Base-by-base conservation (phyloP, 768 basidiomycete species). In the Crucibulum laeve region DNA sequence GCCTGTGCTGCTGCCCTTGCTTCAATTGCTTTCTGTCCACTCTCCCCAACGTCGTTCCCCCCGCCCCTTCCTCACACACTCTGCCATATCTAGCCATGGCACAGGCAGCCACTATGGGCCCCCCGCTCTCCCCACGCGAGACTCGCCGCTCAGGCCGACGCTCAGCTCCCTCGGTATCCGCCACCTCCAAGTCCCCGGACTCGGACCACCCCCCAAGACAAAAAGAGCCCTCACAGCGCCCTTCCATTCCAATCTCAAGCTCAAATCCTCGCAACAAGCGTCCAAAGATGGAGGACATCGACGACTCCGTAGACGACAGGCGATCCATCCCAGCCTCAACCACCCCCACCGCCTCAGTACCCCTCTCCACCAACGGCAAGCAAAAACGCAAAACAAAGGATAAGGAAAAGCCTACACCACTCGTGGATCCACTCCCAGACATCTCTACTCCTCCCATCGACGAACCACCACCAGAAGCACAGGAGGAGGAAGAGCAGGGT, bases 141-240 rank as follows among this genome's bases (percentile, higher is more conserved):
- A 82, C 84, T 40, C 73, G 87, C 53, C 82, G 87, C 50, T 88
- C 87, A 52, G 85, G 83, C 33, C 70, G 87, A 53, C 85, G 86
- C 45, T 82, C 82, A 45, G 77, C 71, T 3, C 83, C 80, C 35
- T 82, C 84, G 33, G 68, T 72, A 22, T 85, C 84, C 15, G 73
- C 80, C 63, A 71, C 75, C 47, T 83, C 82, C 41, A 85, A 86
- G 64, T 87, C 84, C 18, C 82, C 87, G 53, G 82, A 84, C 63
- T 84, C 84, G 14, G 73, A 75, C 73, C 78, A 63, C 56, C 67
- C 65, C 62, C 82, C 68, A 61, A 75, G 68, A 60, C 60, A 69
- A 57, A 76, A 71, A 60, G 66, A 71, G 55, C 59, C 56, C 60
- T 55, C 53, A 45, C 66, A 65, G 53, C 64, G 77, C 44, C 65